Evolutionary conservation across 495 filamentous ascomycete genomes (phyloP).

Genomic region (Bryoglossum gracile): DNA sequence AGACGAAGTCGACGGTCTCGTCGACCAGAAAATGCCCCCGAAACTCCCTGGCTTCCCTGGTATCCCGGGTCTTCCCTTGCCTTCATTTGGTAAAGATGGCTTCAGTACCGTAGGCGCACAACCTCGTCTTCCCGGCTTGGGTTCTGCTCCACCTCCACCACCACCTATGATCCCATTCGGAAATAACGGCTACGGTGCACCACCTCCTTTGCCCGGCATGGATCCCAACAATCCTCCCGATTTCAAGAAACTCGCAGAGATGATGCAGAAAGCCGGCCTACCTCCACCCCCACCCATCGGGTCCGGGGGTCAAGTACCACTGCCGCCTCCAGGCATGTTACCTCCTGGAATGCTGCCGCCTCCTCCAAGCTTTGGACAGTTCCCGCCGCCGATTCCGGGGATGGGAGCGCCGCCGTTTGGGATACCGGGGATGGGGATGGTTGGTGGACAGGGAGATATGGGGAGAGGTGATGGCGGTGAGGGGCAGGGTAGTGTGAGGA

Average conservation of each 20-base stretch:
- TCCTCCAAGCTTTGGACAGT: conserved; percentile 23
- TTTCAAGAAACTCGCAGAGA: conserved; percentile 57
- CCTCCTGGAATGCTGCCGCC: conserved; percentile 42
- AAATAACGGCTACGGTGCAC: conserved; percentile 25
- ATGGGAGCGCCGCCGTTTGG: conserved; percentile 8
- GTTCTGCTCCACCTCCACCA: conserved; percentile 33
- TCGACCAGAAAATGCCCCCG: conserved; percentile 77
- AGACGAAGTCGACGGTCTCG: conserved; percentile 87
- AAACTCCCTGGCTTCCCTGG: conserved; percentile 40
- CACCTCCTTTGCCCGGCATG: conserved; percentile 41
- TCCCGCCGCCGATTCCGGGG: conserved; percentile 17
- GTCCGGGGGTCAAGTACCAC: conserved; percentile 22
- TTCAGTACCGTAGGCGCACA: conserved; percentile 26
- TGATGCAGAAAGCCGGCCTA: conserved; percentile 50
- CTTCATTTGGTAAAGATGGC: conserved; percentile 29
- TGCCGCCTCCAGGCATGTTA: conserved; percentile 38
- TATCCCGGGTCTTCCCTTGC: conserved; percentile 45
- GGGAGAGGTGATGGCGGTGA: conserved; percentile 8
- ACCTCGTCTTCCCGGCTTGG: conserved; percentile 46
- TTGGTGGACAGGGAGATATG: background rate
- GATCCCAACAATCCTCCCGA: conserved; percentile 57
- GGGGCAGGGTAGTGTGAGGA: conserved; percentile 36
- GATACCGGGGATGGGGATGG: conserved; percentile 12
- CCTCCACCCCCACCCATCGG: conserved; percentile 34
- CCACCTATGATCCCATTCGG: conserved; percentile 28